Base-by-base conservation (phyloP, 495 filamentous ascomycete genomes). In the Neurospora sublineolata region DNA sequence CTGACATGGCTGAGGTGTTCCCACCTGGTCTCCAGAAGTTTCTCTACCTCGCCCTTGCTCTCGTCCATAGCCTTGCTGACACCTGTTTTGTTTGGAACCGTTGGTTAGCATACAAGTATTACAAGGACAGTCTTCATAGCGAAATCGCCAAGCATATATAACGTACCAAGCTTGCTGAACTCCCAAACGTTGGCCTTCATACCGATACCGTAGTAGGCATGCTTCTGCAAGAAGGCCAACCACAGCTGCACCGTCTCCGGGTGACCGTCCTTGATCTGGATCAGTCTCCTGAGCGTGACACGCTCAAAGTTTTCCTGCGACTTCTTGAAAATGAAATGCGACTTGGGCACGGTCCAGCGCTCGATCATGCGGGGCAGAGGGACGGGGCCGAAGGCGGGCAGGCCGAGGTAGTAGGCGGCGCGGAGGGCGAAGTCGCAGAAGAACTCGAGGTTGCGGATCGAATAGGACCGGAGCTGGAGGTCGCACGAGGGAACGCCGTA, bases 101-200 rank as follows among this genome's bases (percentile, higher is more conserved):
- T 20, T 18, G 1, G n/a, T 70, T 68, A 75, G 69, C 58, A 68
- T 30, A 39, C 30, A 10, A 58, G 2, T 16, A 27, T 39, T 27
- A 36, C 4, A 23, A 11, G 39, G 52, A 44, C 0, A 44, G 18
- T n/a, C 27, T 12, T 14, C 23, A 68, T 44, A 18, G 23, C 58
- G 14, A 42, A 33, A 6, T 6, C 12, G 69, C 23, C 18, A 36
- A 70, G 68, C 18, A 8, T 20, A 23, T 23, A 11, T 7, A 83
- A 83, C 84, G 68, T 81, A 80, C 92, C 91, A 38, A 97, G 77
- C 71, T 86, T 87, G 75, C 91, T 88, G 83, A 91, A 91, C 77
- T 94, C 91, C 90, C 91, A 99, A 67, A 98, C 86, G 77, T 99
- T 97, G 33, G 96, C 94, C 86, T 99, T 99, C 94, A 99, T 97